Conservation (phyloP, 2,329 filamentous ascomycete species). For the Verticillium longisporum region DNA sequence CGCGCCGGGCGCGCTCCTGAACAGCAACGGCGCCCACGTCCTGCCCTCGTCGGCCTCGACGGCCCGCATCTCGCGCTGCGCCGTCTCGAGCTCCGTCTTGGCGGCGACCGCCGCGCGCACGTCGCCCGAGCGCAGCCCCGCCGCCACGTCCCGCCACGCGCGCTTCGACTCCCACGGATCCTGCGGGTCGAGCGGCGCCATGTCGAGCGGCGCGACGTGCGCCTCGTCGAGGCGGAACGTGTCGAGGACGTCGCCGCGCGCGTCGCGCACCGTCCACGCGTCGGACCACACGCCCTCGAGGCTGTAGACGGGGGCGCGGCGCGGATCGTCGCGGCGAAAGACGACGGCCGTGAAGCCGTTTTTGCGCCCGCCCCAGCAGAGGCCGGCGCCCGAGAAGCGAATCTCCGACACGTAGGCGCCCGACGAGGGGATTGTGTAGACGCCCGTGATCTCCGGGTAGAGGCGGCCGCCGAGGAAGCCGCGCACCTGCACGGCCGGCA, state of each 20-base stretch:
- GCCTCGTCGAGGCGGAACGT: slow-evolving; percentile 28
- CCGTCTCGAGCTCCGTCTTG: slow-evolving; percentile 76
- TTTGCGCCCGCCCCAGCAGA: slow-evolving; percentile 31
- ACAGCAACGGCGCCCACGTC: slow-evolving; percentile 33
- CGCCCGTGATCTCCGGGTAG: slow-evolving; percentile 40
- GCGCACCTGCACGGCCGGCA: slow-evolving; percentile 40
- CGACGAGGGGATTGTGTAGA: slow-evolving; percentile 37
- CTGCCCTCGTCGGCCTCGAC: slow-evolving; percentile 48
- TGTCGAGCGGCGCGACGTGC: slow-evolving; percentile 22
- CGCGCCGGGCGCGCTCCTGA: slow-evolving; percentile 16
- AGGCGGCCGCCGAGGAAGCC: slow-evolving; percentile 39
- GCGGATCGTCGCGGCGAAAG: slow-evolving; percentile 27
- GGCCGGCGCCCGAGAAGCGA: slow-evolving; percentile 36
- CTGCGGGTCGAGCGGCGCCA: slow-evolving; percentile 57
- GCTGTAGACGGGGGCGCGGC: slow-evolving; percentile 19
- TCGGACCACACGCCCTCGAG: slow-evolving; percentile 12
- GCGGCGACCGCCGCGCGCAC: slow-evolving; percentile 64
- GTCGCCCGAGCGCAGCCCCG: slow-evolving; percentile 65
- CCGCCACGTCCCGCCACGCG: slow-evolving; percentile 74
- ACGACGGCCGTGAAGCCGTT: slow-evolving; percentile 39
- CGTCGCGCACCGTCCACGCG: slow-evolving; percentile 21
- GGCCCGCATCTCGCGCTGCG: slow-evolving; percentile 68
- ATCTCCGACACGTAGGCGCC: slow-evolving; percentile 39
- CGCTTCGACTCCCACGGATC: slow-evolving; percentile 73
- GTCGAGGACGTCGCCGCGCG: slow-evolving; percentile 24